Conservation (phyloP, 306 rosid genomes). For the Pyrus communis region DNA sequence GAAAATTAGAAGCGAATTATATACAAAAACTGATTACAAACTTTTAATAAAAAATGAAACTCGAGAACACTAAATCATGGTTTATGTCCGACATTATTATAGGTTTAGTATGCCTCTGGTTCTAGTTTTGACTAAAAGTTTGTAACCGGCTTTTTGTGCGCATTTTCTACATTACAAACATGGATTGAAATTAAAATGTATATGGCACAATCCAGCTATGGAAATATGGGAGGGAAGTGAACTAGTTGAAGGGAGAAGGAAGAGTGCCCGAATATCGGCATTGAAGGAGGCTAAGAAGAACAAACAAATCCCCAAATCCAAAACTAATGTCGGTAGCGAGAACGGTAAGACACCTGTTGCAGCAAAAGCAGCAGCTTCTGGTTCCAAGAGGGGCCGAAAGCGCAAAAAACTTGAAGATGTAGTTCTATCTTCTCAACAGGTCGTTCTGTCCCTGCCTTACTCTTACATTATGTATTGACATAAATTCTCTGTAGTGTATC, state of each 20-base stretch:
- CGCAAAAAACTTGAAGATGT: conserved; percentile 28
- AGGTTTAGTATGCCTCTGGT: not conserved
- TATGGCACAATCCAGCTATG: not conserved
- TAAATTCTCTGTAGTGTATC: not conserved
- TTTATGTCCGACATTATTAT: no score
- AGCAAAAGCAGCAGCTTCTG: not conserved
- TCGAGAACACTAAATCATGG: not conserved
- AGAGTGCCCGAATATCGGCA: conserved; percentile 26
- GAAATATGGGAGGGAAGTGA: not conserved
- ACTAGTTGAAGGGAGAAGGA: conserved; percentile 10
- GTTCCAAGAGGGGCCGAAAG: conserved; percentile 22
- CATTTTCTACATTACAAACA: not conserved
- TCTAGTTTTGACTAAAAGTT: not conserved
- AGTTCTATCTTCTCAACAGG: conserved; percentile 13
- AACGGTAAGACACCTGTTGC: not conserved
- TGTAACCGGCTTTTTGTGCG: not conserved
- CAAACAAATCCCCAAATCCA: not conserved
- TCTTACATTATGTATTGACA: not conserved
- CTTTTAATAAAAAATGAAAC: not conserved
- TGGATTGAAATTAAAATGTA: not conserved
- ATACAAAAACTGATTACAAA: not conserved
- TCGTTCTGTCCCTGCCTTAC: not conserved
- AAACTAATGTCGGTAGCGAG: not conserved
- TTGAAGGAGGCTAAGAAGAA: conserved; percentile 24
- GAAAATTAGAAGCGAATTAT: not conserved